These are phyloP conservation scores for Naganishia friedmannii DNA, from an alignment of 768 basidiomycete genomes.

Conservation along the genomic window DNA sequence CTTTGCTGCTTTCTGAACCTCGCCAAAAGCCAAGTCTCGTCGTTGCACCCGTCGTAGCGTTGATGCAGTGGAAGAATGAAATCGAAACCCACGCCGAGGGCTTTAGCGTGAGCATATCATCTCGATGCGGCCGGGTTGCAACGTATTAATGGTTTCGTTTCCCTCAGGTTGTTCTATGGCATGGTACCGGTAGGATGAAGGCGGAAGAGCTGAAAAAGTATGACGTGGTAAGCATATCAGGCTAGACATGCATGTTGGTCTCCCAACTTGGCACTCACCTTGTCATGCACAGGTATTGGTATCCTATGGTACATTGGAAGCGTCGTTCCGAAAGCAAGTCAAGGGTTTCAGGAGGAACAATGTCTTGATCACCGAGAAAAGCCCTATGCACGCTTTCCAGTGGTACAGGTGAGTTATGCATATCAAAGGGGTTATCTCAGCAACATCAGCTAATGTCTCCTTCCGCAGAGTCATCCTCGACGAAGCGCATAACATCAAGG, in stretches of 20 bases:
- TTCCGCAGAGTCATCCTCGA: conserved; percentile 60
- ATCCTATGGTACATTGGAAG: conserved; percentile 83
- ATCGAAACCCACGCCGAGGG: conserved; percentile 79
- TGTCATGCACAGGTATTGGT: conserved; percentile 38
- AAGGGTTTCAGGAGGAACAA: conserved; percentile 86
- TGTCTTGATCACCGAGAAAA: conserved; percentile 78
- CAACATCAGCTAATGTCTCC: neutral
- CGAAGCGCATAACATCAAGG: conserved; percentile 98
- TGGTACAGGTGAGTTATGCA: conserved; percentile 64
- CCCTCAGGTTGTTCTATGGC: conserved; percentile 74
- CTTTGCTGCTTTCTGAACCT: conserved; percentile 73
- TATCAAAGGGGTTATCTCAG: neutral
- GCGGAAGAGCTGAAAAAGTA: conserved; percentile 73
- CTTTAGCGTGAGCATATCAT: conserved; percentile 56
- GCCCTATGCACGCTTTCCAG: conserved; percentile 73
- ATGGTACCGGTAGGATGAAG: conserved; percentile 71
- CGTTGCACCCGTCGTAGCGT: conserved; percentile 66
- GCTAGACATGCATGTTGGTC: neutral
- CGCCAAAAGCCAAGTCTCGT: conserved; percentile 78
- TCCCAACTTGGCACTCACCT: conserved; percentile 19
- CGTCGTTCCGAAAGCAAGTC: conserved; percentile 87
- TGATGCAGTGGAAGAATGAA: conserved; percentile 89
- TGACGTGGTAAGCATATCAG: conserved; percentile 66
- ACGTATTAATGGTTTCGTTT: too few relatives aligned
- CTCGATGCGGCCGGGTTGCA: too few relatives aligned